These are phyloP conservation scores for Fusarium pseudonygamai DNA, from an alignment of 2,329 filamentous ascomycete species.

Conservation along the genomic window DNA sequence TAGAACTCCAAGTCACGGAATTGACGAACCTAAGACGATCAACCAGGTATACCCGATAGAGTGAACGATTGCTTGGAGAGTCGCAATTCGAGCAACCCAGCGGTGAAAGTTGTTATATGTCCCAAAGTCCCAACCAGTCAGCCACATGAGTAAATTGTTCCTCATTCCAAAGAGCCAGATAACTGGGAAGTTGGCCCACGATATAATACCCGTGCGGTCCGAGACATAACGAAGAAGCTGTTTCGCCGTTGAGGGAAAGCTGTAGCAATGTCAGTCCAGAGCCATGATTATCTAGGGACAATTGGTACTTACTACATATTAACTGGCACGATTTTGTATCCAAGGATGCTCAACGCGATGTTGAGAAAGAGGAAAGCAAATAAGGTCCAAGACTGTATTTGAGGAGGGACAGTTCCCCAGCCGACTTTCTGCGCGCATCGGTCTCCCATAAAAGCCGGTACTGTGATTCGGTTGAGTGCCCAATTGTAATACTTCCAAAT, in stretches of 20 bases:
- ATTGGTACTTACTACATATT: slow-evolving; percentile 52
- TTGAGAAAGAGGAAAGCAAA: slow-evolving; percentile 52
- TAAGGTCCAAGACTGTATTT: slow-evolving; percentile 55
- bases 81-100: slow-evolving; percentile 70
- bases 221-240: slow-evolving; percentile 64
- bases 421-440: slow-evolving; percentile 55
- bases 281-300: fast-evolving
- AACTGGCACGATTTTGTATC: slow-evolving; percentile 50
- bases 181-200: slow-evolving; percentile 70
- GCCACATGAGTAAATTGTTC: slow-evolving; percentile 73
- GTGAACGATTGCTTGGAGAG: slow-evolving; percentile 69
- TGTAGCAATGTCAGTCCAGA: slow-evolving; percentile 22
- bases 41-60: slow-evolving; percentile 66
- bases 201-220: slow-evolving; percentile 71
- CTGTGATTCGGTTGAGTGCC: slow-evolving; percentile 47
- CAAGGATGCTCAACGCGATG: slow-evolving; percentile 47
- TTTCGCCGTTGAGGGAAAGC: slow-evolving; percentile 46
- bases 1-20: too few relatives aligned
- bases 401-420: slow-evolving; percentile 56
- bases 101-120: slow-evolving; percentile 75
- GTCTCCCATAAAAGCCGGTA: slow-evolving; percentile 52
- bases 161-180: slow-evolving; percentile 74
- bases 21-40: slow-evolving; percentile 48
- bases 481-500: slow-evolving; percentile 34
- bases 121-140: slow-evolving; percentile 74